A percentile compares a stretch with the other conserved stretches of the same genome.
Evolutionary conservation across 208 protist species (phyloP).

Genomic region (Trypanosoma theileri): DNA sequence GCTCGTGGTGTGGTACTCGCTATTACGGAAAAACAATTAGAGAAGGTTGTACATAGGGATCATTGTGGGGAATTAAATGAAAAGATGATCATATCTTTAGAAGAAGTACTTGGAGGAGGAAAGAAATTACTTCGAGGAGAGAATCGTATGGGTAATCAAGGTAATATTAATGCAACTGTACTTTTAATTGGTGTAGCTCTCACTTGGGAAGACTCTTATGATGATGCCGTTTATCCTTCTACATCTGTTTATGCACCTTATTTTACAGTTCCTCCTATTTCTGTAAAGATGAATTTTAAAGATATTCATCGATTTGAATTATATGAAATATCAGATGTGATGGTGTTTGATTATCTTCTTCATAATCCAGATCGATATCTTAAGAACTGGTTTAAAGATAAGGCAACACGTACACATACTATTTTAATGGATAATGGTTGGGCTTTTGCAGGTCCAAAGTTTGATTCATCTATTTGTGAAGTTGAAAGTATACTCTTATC

Average conservation of each 20-base stretch:
- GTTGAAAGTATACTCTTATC: not conserved
- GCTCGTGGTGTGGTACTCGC: slow-evolving; percentile 9
- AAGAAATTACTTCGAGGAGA: too few relatives aligned
- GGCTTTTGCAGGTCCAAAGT: slow-evolving; percentile 14
- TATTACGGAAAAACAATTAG: slow-evolving; percentile 4
- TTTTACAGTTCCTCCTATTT: slow-evolving; percentile 1
- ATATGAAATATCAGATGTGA: slow-evolving; percentile 12
- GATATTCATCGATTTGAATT: not conserved
- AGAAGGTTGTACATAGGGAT: not conserved
- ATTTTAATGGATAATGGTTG: slow-evolving; percentile 11
- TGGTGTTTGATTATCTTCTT: slow-evolving; percentile 14
- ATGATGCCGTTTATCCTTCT: not conserved
- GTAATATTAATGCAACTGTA: not conserved
- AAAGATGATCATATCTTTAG: not conserved
- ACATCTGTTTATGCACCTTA: slow-evolving; percentile 2
- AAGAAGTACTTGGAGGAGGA: too few relatives aligned
- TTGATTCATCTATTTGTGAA: slow-evolving; percentile 3
- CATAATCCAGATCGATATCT: slow-evolving; percentile 3
- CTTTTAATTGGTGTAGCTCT: slow-evolving; percentile 10
- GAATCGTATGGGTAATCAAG: too few relatives aligned
- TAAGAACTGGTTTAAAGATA: slow-evolving; percentile 18
- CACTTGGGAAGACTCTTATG: not conserved
- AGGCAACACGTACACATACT: not conserved
- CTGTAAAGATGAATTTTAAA: not conserved
- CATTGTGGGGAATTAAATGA: slow-evolving; percentile 3